Evolutionary conservation across 2,329 filamentous ascomycete genomes (phyloP).

Genomic region (Penicillium sp.): DNA sequence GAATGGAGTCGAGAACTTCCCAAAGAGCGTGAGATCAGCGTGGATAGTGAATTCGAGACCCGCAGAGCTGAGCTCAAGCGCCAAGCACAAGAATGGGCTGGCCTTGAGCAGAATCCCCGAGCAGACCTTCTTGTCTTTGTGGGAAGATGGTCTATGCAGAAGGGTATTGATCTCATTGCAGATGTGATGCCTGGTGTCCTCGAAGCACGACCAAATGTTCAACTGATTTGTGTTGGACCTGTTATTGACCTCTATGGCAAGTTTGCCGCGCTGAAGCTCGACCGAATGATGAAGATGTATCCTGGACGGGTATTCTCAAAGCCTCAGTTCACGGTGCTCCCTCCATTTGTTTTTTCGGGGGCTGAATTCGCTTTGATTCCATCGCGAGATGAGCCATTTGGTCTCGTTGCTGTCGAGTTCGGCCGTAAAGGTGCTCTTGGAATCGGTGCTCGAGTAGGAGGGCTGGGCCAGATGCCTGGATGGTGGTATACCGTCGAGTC

Average conservation of each 20-base stretch:
- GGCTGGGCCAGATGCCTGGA: slow-evolving; percentile 64
- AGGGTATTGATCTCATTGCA: slow-evolving; percentile 62
- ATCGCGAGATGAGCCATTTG: slow-evolving; percentile 63
- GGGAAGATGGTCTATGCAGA: slow-evolving; percentile 64
- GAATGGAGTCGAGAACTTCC: slow-evolving; percentile 54
- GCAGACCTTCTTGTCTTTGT: slow-evolving; percentile 64
- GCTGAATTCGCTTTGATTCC: slow-evolving; percentile 65
- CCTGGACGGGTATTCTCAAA: slow-evolving; percentile 62
- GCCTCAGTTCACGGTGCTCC: slow-evolving; percentile 61
- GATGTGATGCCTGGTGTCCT: slow-evolving; percentile 60
- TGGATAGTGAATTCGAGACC: slow-evolving; percentile 53
- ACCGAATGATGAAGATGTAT: slow-evolving; percentile 59
- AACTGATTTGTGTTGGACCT: slow-evolving; percentile 59
- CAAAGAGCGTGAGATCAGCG: slow-evolving; percentile 44
- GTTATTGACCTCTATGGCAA: slow-evolving; percentile 64
- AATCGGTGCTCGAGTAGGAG: slow-evolving; percentile 60
- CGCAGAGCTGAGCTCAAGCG: slow-evolving; percentile 50
- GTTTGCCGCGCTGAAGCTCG: slow-evolving; percentile 60
- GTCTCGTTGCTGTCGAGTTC: slow-evolving; percentile 63
- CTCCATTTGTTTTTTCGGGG: slow-evolving; percentile 62
- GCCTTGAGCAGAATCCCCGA: slow-evolving; percentile 54
- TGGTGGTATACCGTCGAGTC: slow-evolving; percentile 67
- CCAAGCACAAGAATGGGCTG: slow-evolving; percentile 63
- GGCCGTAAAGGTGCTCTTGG: slow-evolving; percentile 62
- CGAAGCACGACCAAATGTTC: slow-evolving; percentile 54